phyloP scores from a whole-genome alignment of 108 stramenopile species.

The Nitzschia palea region DNA sequence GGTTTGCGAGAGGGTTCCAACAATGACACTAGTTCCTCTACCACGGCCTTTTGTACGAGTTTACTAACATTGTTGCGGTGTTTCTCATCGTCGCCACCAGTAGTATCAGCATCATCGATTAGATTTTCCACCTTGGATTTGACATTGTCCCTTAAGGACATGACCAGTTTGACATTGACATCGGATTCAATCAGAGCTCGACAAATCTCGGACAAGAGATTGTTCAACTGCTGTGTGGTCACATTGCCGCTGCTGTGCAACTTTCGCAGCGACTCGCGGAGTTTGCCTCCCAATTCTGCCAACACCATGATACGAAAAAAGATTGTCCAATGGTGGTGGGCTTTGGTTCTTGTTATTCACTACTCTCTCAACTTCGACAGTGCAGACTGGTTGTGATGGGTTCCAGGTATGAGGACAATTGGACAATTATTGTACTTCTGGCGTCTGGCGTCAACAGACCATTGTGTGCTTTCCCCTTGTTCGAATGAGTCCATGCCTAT shows the following conservation, averaged over 20 bases:
- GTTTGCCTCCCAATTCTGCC: constrained; percentile 92
- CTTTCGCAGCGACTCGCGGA: constrained; percentile 87
- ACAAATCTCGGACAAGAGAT: constrained; percentile 76
- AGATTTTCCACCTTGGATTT: constrained; percentile 61
- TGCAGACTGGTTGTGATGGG: too few relatives aligned
- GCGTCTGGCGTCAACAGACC: too few relatives aligned
- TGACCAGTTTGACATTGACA: constrained; percentile 92
- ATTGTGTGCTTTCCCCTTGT: too few relatives aligned
- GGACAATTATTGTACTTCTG: too few relatives aligned
- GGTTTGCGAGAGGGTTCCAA: constrained; percentile 68
- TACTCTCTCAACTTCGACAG: not conserved
- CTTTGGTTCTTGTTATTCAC: too few relatives aligned
- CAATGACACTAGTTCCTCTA: constrained; percentile 87
- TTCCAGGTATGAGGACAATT: too few relatives aligned
- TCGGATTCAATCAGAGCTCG: constrained; percentile 94
- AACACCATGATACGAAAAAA: too few relatives aligned
- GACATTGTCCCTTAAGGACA: constrained; percentile 75
- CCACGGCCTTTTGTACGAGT: constrained; percentile 89
- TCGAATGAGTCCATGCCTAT: too few relatives aligned
- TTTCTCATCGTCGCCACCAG: constrained; percentile 7
- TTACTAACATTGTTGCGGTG: constrained; percentile 28
- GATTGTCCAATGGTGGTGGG: too few relatives aligned
- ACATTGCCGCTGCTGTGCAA: constrained; percentile 74
- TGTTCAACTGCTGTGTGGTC: constrained; percentile 75
- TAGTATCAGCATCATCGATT: constrained; percentile 36